Evolutionary conservation across 371 early-diverging fungal genomes (phyloP), one percentile per base, ranked within the genome.

Genomic region (Amoeboaphelidium protococcarum): DNA sequence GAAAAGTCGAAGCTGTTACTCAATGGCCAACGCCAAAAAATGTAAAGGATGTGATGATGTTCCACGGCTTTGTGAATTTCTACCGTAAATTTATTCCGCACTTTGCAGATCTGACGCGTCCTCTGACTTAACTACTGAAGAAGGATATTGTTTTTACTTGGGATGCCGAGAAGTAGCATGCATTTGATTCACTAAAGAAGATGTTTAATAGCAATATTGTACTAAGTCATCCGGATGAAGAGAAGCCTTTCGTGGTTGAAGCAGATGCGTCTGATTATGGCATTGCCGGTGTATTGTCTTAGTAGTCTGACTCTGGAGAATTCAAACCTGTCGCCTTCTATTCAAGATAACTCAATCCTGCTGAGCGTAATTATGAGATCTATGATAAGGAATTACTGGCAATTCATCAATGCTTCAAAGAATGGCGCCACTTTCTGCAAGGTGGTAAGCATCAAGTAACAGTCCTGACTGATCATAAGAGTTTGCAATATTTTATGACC

Each of bases 311-410:
- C 13, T 13, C 31, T 31, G 13, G 13, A 10, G 13, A 24, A 2
- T 41, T 50, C 1, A 62, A 58, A 22, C 67, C 68, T 1, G 51
- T 65, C 37, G 65, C 65, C 0, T 71, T 52, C 50, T 44, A 41
- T 26, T 62, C 63, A 2, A 55, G 56, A 1, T 57, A 62, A 26
- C 43, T 68, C 1, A 1, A 23, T 0, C 26, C 47, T 0, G 46
- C 64, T 19, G 62, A 67, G 52, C 27, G 49, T 13, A 65, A 65
- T 40, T 67, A 69, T 40, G 51, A 58, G 13, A 58, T 63, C 6
- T 57, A 64, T 45, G 68, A 70, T 31, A 67, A 65, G 47, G 70
- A 74, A 48, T 23, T 69, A 10, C 49, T 71, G 0, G 67, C 66
- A 0, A 62, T 67, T 25, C 43, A 63, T 13, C 59, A 53, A 1